Conservation (phyloP, 768 basidiomycete genomes). For the Naematelia aurantialba region DNA sequence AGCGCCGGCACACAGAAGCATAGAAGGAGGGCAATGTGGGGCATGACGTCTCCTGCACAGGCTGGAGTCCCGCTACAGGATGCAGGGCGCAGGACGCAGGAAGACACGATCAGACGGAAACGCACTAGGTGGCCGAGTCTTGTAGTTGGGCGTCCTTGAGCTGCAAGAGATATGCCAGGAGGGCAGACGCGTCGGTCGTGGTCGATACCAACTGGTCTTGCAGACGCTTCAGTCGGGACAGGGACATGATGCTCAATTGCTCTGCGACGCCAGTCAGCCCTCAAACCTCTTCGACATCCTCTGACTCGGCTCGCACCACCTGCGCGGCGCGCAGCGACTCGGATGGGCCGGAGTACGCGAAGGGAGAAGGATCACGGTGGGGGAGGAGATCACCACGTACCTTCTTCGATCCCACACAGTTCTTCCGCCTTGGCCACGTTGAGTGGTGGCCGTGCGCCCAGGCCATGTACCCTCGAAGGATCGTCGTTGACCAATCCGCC, state of each 20-base stretch:
- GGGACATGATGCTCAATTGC: slow-evolving; percentile 66
- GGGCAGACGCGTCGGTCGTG: slow-evolving; percentile 68
- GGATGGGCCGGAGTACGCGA: slow-evolving; percentile 24
- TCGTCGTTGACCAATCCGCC: slow-evolving; percentile 13
- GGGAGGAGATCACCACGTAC: slow-evolving; percentile 51
- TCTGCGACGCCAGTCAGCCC: slow-evolving; percentile 54
- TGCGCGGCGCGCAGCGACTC: too few relatives aligned
- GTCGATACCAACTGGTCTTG: slow-evolving; percentile 66
- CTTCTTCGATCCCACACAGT: slow-evolving; percentile 64
- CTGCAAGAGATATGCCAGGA: slow-evolving; percentile 79
- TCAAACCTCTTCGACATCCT: background rate
- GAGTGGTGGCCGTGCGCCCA: slow-evolving; percentile 74
- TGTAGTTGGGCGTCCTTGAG: slow-evolving; percentile 51
- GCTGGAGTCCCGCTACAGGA: too few relatives aligned
- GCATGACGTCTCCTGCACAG: too few relatives aligned
- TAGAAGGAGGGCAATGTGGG: background rate
- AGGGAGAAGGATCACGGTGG: background rate
- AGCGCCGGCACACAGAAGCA: too few relatives aligned
- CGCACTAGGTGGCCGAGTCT: slow-evolving; percentile 45
- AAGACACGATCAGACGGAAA: background rate
- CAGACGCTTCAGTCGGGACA: slow-evolving; percentile 63
- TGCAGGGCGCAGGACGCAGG: too few relatives aligned
- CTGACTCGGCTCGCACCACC: background rate
- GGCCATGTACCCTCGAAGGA: slow-evolving; percentile 49
- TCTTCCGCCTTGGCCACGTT: slow-evolving; percentile 64